These are phyloP conservation scores for Xylaria digitata DNA, from an alignment of 2,329 filamentous ascomycete genomes.

Conservation along the genomic window DNA sequence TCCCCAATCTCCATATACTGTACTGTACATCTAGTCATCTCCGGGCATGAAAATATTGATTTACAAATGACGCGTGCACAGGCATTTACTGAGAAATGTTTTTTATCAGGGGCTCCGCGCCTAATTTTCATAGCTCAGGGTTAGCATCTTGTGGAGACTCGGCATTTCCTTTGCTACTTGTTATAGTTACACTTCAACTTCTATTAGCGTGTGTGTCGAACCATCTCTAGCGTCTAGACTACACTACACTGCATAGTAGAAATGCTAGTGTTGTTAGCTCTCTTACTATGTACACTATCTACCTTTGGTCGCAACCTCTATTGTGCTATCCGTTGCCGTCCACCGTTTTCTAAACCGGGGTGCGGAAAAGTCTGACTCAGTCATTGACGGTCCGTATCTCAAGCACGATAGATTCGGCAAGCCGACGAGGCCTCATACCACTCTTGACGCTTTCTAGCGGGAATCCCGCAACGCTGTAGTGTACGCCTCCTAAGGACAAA, in stretches of 20 bases:
- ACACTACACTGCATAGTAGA: too few relatives aligned
- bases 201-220: background rate
- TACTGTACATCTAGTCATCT: slow-evolving; percentile 4
- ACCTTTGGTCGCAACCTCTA: background rate
- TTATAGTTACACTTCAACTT: background rate
- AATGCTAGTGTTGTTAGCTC: background rate
- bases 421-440: background rate
- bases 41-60: slow-evolving; percentile 3
- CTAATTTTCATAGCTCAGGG: background rate
- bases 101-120: background rate
- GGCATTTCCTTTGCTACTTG: slow-evolving; percentile 1
- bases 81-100: background rate
- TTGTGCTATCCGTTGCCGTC: background rate
- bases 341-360: background rate
- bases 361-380: slow-evolving; percentile 1
- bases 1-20: background rate
- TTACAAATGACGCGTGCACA: slow-evolving; percentile 4
- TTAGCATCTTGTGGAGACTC: slow-evolving; percentile 1
- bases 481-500: background rate
- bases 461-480: background rate
- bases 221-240: slow-evolving; percentile 3
- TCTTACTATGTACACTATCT: background rate
- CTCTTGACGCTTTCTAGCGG: background rate
- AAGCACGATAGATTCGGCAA: background rate
- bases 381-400: background rate